These are phyloP conservation scores for Cyclotella choctawhatcheeana DNA, from an alignment of 108 stramenopile genomes.

Conservation along the genomic window DNA sequence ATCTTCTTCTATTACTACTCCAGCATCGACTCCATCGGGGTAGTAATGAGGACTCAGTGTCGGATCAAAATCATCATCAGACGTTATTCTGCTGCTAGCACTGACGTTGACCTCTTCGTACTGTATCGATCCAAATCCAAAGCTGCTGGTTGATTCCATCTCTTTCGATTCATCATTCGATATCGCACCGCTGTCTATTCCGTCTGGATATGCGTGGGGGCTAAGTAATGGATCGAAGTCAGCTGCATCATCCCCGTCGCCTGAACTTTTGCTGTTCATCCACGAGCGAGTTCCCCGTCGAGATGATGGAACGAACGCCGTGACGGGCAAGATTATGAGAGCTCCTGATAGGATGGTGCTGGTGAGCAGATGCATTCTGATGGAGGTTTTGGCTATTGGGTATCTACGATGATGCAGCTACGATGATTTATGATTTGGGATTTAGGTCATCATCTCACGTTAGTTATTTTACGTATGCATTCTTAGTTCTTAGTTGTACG, in stretches of 20 bases:
- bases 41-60: slow-evolving; percentile 80
- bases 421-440: no score
- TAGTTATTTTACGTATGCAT: no score
- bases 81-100: neutral
- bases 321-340: neutral
- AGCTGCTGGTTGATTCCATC: neutral
- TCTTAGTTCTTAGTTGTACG: no score
- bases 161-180: neutral
- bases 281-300: neutral
- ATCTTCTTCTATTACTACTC: neutral
- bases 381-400: no score
- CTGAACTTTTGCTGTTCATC: neutral
- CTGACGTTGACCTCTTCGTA: neutral
- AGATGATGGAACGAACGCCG: neutral
- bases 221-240: slow-evolving; percentile 79
- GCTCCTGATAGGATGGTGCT: neutral
- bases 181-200: slow-evolving; percentile 37
- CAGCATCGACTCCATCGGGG: slow-evolving; percentile 62
- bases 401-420: no score
- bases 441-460: no score
- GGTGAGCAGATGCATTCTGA: no score
- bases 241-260: neutral
- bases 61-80: slow-evolving; percentile 67
- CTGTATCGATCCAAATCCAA: neutral
- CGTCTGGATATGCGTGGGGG: slow-evolving; percentile 81